These are phyloP conservation scores for Gracilaria gracilis DNA, from an alignment of 23 red algal genomes.

Conservation along the genomic window DNA sequence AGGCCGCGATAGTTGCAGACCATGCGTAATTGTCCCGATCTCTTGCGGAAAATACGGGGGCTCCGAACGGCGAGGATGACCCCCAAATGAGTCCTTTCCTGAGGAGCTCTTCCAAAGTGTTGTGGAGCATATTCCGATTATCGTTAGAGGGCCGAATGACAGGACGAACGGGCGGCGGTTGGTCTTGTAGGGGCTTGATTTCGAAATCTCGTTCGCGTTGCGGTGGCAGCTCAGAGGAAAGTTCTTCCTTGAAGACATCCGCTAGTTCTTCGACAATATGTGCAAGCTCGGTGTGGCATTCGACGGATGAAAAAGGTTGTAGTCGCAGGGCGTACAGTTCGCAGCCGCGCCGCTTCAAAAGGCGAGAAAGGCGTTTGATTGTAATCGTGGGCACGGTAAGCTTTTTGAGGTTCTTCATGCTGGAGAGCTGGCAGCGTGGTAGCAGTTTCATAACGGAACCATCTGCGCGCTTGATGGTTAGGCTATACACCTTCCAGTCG, in stretches of 20 bases:
- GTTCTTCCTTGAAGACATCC: slow-evolving; percentile 35
- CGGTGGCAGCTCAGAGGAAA: slow-evolving; percentile 15
- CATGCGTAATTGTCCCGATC: too few relatives aligned
- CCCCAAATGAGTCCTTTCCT: slow-evolving; percentile 7
- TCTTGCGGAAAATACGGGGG: slow-evolving; percentile 27
- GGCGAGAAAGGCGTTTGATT: neutral
- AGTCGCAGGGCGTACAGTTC: slow-evolving; percentile 26
- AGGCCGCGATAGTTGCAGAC: too few relatives aligned
- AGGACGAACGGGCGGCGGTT: slow-evolving; percentile 25
- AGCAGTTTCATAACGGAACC: neutral
- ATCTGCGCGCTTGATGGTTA: slow-evolving; percentile 52
- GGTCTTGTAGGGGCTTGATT: slow-evolving; percentile 22
- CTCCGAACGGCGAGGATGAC: slow-evolving; percentile 27
- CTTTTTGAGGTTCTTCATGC: neutral
- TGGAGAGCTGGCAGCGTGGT: neutral
- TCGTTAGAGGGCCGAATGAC: slow-evolving; percentile 32
- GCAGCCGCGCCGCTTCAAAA: neutral
- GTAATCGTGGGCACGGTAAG: neutral
- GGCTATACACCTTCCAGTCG: slow-evolving; percentile 1
- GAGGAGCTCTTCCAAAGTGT: slow-evolving; percentile 3
- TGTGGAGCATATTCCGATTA: neutral
- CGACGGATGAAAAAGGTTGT: neutral
- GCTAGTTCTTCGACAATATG: neutral
- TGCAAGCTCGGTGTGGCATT: neutral
- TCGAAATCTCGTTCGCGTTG: slow-evolving; percentile 26